These are phyloP conservation scores for Phytophthora quininea DNA, from an alignment of 352 stramenopile species.

Conservation along the genomic window DNA sequence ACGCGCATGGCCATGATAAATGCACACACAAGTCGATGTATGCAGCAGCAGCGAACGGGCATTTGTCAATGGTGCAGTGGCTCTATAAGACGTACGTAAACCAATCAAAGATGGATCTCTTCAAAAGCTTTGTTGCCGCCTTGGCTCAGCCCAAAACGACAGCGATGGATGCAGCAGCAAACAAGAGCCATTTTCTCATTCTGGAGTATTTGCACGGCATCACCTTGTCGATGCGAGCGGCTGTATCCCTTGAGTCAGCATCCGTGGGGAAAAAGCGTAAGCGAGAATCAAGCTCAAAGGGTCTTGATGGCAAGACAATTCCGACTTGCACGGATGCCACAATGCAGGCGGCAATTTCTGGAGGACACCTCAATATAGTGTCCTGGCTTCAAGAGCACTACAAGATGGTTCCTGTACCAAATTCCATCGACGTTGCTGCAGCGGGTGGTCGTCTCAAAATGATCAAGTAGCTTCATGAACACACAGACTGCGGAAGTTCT, in stretches of 20 bases:
- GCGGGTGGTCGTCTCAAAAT: neutral
- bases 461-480: neutral
- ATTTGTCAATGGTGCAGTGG: neutral
- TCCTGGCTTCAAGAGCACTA: neutral
- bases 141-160: neutral
- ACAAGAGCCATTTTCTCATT: neutral
- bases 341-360: neutral
- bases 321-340: neutral
- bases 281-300: neutral
- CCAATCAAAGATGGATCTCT: no score
- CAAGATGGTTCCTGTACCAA: neutral
- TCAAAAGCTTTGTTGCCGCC: no score
- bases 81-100: neutral
- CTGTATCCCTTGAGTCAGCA: neutral
- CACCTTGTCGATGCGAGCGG: neutral
- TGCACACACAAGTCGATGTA: neutral
- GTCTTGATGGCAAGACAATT: neutral
- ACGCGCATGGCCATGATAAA: neutral
- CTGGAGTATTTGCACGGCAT: neutral
- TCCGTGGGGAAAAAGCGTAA: neutral
- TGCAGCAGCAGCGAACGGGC: neutral
- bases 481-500: neutral
- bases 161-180: neutral
- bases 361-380: neutral
- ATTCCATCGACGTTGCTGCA: neutral